Base-by-base conservation (phyloP, 257 asterid species). In the Catharanthus roseus region DNA sequence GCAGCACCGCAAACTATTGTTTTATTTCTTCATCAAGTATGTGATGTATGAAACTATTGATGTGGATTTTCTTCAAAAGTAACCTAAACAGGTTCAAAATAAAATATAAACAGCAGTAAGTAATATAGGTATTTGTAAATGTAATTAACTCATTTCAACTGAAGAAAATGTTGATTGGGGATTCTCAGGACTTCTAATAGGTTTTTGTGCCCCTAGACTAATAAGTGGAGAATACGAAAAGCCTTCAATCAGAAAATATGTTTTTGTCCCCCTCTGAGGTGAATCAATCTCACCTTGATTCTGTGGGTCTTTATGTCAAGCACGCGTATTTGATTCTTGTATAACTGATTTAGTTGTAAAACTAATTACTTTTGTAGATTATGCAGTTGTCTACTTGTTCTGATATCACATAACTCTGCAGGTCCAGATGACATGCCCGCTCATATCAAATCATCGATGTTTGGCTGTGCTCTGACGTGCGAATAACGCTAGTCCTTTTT, bases 371-470 rank as follows among this genome's bases (percentile, higher is more conserved):
- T 36, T 33, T 69, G n/a, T 54, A 12, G 65, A 61, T 58, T 39
- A 69, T 34, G 49, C 62, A 69, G 44, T 65, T 36, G 65, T 51
- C 28, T 24, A 12, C 15, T 58, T 72, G 49, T 62, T 77, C 50
- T 74, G 24, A 70, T 34, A 34, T 70, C 44, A 3, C 75, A 75
- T 60, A 61, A 75, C 78, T 76, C 77, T 79, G 77, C 91, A 93
- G 99, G 97, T 70, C 96, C 97, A 33, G 99, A 93, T 79, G 99
- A 91, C 87, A 93, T 93, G 99, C 99, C 97, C 5, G 96, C 99
- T 50, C 97, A 91, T 63, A 88, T 93, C 83, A 93, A 93, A 85
- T 93, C 99, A 76, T 93, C 97, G 28, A 91, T 93, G 96, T 89
- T 93, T 78, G 99, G 99, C 77, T 93, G 97, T 84, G 75, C 89